These are phyloP conservation scores for Saccharomycopsis lassenensis DNA, from an alignment of 805 yeast genomes.

Conservation along the genomic window DNA sequence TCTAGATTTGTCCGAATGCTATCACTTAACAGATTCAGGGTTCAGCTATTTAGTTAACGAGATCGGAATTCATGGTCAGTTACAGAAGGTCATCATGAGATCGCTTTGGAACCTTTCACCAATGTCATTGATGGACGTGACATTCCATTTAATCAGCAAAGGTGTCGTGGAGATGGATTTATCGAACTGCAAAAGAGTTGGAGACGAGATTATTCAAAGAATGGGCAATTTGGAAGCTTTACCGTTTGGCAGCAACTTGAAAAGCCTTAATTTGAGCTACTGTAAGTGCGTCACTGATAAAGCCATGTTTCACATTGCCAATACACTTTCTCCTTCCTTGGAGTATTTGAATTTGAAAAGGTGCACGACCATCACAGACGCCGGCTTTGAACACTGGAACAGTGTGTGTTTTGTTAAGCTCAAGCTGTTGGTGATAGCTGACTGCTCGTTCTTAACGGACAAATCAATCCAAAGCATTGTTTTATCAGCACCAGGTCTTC, in stretches of 20 bases:
- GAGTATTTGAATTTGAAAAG: constrained; percentile 53
- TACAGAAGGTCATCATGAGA: constrained; percentile 46
- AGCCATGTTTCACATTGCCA: constrained; percentile 51
- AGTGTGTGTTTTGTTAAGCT: constrained; percentile 41
- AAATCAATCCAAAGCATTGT: constrained; percentile 51
- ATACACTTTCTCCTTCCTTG: constrained; percentile 44
- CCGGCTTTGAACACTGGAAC: constrained; percentile 60
- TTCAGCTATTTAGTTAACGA: constrained; percentile 62
- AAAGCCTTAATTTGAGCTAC: constrained; percentile 49
- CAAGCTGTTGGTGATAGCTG: constrained; percentile 44
- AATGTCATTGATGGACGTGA: constrained; percentile 72
- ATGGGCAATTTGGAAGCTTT: background rate
- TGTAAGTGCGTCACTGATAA: constrained; percentile 67
- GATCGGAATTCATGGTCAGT: constrained; percentile 53
- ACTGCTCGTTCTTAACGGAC: constrained; percentile 66
- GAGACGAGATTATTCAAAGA: constrained; percentile 60
- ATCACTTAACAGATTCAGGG: constrained; percentile 67
- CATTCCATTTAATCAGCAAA: constrained; percentile 53
- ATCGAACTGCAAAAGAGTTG: constrained; percentile 62
- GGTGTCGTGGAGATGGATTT: constrained; percentile 50
- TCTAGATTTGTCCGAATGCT: constrained; percentile 61
- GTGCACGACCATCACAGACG: constrained; percentile 70
- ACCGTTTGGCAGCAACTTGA: constrained; percentile 46
- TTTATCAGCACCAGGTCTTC: constrained; percentile 46
- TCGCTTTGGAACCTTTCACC: constrained; percentile 72